Evolutionary conservation across 2,329 filamentous ascomycete genomes (phyloP), one percentile per base, ranked within the genome.

Genomic region (Aspergillus floridensis): DNA sequence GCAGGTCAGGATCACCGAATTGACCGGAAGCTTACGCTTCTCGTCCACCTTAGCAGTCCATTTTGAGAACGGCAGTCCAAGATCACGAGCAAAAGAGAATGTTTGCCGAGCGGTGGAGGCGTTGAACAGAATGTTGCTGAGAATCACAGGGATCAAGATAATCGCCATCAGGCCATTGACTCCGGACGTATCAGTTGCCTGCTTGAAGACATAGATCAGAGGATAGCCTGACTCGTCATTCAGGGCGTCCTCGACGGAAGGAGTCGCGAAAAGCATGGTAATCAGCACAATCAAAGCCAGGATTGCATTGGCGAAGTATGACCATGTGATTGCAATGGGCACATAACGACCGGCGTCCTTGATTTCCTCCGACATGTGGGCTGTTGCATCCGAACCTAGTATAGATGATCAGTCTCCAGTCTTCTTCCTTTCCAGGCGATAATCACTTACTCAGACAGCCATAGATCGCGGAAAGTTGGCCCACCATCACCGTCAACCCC

Each of bases 291-390:
- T 67, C 32, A 81, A 71, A 3, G 76, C 79, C 48, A 80, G 66
- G 4, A 72, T 61, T 3, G 78, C 78, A 58, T 81, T 82, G 54
- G 79, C 70, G n/a, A 79, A 62, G 63, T 79, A 79, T 19, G 74
- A 75, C 67, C 74, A 77, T 56, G 79, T 70, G 59, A 82, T 81
- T 1, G 77, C 77, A 19, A 74, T 68, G 0, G 80, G 80, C 2
- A 82, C 77, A 53, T 77, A 77, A 31, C 73, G 64, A 2, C 75
- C 73, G 0, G 80, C 78, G 32, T 82, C 75, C 53, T 77, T 76
- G 32, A 82, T 76, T 65, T 82, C 80, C 65, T 82, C 80, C 3
- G 80, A 77, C 66, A 82, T 76, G 52, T 69, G 66, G 68, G 76
- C 57, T 0, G 68, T 68, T 12, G 68, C 67, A 52, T 71, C 68